Base-by-base conservation (phyloP, 805 yeast genomes). In the Tetrapisispora phaffii region DNA sequence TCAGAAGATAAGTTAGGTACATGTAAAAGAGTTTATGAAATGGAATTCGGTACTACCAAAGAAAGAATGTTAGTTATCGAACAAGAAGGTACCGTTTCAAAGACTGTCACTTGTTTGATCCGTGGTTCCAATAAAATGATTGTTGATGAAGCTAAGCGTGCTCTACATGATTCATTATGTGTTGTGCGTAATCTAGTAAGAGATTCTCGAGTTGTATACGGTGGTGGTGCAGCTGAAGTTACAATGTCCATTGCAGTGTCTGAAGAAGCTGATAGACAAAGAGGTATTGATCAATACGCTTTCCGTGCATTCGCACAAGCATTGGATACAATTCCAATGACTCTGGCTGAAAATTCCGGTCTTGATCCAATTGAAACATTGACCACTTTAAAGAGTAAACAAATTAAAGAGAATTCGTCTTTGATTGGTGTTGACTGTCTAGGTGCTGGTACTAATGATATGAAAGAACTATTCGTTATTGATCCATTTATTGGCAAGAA, bases 211-310 rank as follows among this genome's bases (percentile, higher is more conserved):
- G 86, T 93, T 39, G 97, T 94, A n/a, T 93, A 93, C 60, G 99
- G 99, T 51, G 99, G 99, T 56, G 99, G 99, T 54, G 95, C 98
- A 20, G 94, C 97, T 32, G 99, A 93, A 70, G 80, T 93, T 44
- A 76, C 96, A 2, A 84, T 95, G 72, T 88, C 97, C 13, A 69
- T 93, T 55, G 94, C 93, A 16, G 95, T 93, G 15, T 73, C 87
- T 46, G 85, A 82, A 41, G 95, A 84, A 52, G 97, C 97, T 41
- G 96, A 90, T 65, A 80, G 77, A 60, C 95, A 85, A 67, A 81
- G 81, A 56, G 97, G 97, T 47, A 90, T 90, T 51, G 97, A 90
- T 58, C 98, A 94, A 71, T 93, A 93, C 63, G 97, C 97, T 0
- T 87, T 93, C 79, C 80, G 97, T 60, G 95, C 96, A 1, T 93